Evolutionary conservation across 1,284 basidiomycete species (phyloP).

Genomic region (Leccinum pachyderme): DNA sequence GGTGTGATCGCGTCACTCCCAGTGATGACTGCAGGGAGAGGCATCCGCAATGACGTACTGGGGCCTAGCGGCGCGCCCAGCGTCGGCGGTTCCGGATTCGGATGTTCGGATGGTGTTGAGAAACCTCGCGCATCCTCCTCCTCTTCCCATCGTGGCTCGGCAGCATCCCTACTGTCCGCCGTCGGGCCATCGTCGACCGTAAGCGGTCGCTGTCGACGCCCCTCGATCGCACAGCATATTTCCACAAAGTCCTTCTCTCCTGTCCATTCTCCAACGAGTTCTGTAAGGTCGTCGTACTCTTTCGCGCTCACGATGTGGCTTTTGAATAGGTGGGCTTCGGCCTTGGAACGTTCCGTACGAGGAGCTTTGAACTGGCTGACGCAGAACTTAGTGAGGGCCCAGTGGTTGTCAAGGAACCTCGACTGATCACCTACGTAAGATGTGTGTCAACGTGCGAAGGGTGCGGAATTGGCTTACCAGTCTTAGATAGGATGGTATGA

Average conservation of each 20-base stretch:
- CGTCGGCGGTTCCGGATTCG: constrained; percentile 40
- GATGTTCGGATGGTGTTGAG: constrained; percentile 38
- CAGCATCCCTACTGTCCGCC: not conserved
- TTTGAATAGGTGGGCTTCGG: constrained; percentile 56
- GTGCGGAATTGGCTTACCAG: constrained; percentile 49
- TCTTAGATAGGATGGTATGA: constrained; percentile 77
- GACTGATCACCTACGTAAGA: constrained; percentile 37
- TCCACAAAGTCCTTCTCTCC: constrained; percentile 62
- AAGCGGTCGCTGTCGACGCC: constrained; percentile 34
- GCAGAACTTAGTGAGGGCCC: constrained; percentile 91
- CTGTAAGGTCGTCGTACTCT: constrained; percentile 58
- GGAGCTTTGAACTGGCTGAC: constrained; percentile 73
- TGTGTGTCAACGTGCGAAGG: not conserved
- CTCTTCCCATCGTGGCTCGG: not conserved
- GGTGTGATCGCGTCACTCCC: constrained; percentile 46
- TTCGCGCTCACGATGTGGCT: constrained; percentile 63
- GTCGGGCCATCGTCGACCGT: constrained; percentile 5
- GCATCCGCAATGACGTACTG: constrained; percentile 35
- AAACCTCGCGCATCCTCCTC: constrained; percentile 8
- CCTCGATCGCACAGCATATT: constrained; percentile 53
- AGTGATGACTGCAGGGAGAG: constrained; percentile 40
- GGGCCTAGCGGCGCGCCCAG: constrained; percentile 39
- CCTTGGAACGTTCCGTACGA: constrained; percentile 54
- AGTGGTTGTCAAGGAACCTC: constrained; percentile 75
- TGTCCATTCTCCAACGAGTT: constrained; percentile 56